Base-by-base conservation (phyloP, 2,329 filamentous ascomycete species). In the Colletotrichum acutatum region DNA sequence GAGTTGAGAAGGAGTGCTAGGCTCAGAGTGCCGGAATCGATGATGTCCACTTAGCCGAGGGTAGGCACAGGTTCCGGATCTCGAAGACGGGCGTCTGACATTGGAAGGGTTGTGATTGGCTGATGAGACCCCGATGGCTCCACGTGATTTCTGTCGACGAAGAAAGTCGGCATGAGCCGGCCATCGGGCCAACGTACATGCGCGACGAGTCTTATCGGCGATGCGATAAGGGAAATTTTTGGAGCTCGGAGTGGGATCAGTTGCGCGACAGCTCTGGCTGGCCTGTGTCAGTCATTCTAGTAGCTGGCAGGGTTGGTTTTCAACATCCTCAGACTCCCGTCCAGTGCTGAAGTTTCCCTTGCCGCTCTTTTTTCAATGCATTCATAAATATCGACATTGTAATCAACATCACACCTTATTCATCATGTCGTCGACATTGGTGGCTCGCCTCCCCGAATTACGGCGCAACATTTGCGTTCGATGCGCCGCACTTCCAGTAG, bases 41-140 rank as follows among this genome's bases (percentile, higher is more conserved):
- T 73, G 66, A 75, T 86, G 87, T 88, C 61, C 61, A 64, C 61
- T 53, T 64, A 64, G 85, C 87, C 87, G 86, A 88, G 86, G 85
- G 84, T 83, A 80, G 46, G 61, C 28, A 28, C 32, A 49, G 61
- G 24, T 26, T 30, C 34, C 34, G 46, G 61, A 28, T 63, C 28
- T 14, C 46, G 32, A 32, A 24, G 42, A 63, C 46, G 66, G 30
- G 12, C 49, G 62, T 65, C 71, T 73, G 68, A 73, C 85, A 87
- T 84, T 85, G 80, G 77, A 76, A 78, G 76, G 73, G 76, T 72
- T 77, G 69, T 84, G 81, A 88, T 88, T 88, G 86, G 86, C 72
- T 78, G 74, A 11, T 19, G 22, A 24, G 16, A 63, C 28, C 67
- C 75, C 37, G 34, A 42, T 57, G 71, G 46, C 56, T 54, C 74